Evolutionary conservation across 306 rosid genomes (phyloP), one percentile per base, ranked within the genome.

Genomic region (Senna siamea): DNA sequence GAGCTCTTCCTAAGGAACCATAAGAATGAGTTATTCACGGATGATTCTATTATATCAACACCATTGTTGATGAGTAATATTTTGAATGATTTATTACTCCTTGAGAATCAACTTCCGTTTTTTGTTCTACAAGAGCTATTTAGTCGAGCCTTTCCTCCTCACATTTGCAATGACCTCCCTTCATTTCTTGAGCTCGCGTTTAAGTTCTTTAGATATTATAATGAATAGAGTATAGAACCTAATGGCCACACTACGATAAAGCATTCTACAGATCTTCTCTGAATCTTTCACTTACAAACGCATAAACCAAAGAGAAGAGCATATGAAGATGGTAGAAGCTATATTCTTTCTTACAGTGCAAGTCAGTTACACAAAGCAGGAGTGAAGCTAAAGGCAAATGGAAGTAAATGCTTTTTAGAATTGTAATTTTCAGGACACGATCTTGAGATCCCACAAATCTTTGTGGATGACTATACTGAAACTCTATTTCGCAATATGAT

Each of bases 51-150:
- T 6, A 0, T 46, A 18, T 2, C 18, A 13, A 14, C 0, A 44
- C 17, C 69, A 0, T 38, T n/a, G 69, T 38, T 62, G 51, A 5
- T 12, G 0, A 37, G 1, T 37, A 7, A 7, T 40, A 10, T 62
- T 37, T 5, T 0, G 38, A 1, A 4, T 0, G 66, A 70, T 43
- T 14, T 70, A 12, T 14, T 55, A 2, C 26, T 40, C 15, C n/a
- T 70, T 4, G 75, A 70, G 9, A 54, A 70, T 23, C 75, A 70
- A 6, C 75, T 70, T 41, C 76, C 44, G 0, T 71, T 71, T 53
- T 55, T 71, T n/a, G 8, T 71, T 22, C 48, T 56, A 38, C 18
- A 71, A 1, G 13, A 57, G 5, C 6, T 71, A 38, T 71, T 20
- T 52, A 3, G 15, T 15, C 10, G 0, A 9, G 66, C 44, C 17